Conservation (phyloP, 2,329 filamentous ascomycete species). For the Diatrype stigma region DNA sequence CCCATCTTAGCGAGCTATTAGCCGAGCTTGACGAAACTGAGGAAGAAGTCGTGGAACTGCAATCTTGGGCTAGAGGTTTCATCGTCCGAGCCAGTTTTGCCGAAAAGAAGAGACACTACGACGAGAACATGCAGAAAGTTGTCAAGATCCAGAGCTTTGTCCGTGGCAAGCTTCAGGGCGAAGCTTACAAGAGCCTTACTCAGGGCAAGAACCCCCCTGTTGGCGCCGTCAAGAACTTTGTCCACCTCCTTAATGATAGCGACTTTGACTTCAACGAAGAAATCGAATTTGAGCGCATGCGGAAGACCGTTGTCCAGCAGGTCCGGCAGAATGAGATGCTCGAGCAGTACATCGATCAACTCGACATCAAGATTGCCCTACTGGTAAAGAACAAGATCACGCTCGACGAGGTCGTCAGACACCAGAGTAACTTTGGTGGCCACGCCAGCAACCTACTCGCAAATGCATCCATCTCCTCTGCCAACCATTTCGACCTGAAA, state of each 20-base stretch:
- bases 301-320: slow-evolving; percentile 95
- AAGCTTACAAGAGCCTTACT: slow-evolving; percentile 96
- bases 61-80: slow-evolving; percentile 69
- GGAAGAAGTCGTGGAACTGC: slow-evolving; percentile 68
- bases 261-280: slow-evolving; percentile 99
- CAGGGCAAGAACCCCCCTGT: slow-evolving; percentile 96
- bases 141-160: slow-evolving; percentile 98
- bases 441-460: slow-evolving; percentile 80
- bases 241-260: slow-evolving; percentile 94
- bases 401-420: slow-evolving; percentile 92
- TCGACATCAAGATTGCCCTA: slow-evolving; percentile 98
- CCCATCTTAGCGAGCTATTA: slow-evolving; percentile 68
- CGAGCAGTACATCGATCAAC: slow-evolving; percentile 95
- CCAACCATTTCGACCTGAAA: slow-evolving; percentile 93
- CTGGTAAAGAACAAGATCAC: slow-evolving; percentile 99
- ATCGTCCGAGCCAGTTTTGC: slow-evolving; percentile 71
- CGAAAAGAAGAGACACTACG: slow-evolving; percentile 84
- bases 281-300: slow-evolving; percentile 89
- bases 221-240: slow-evolving; percentile 95
- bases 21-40: slow-evolving; percentile 79
- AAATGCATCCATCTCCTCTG: slow-evolving; percentile 82
- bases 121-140: slow-evolving; percentile 97
- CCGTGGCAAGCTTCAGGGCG: slow-evolving; percentile 88
- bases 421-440: slow-evolving; percentile 93
- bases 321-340: slow-evolving; percentile 95